phyloP scores from a whole-genome alignment of 148 eudicot genomes.

The Salicornia ramosissima region DNA sequence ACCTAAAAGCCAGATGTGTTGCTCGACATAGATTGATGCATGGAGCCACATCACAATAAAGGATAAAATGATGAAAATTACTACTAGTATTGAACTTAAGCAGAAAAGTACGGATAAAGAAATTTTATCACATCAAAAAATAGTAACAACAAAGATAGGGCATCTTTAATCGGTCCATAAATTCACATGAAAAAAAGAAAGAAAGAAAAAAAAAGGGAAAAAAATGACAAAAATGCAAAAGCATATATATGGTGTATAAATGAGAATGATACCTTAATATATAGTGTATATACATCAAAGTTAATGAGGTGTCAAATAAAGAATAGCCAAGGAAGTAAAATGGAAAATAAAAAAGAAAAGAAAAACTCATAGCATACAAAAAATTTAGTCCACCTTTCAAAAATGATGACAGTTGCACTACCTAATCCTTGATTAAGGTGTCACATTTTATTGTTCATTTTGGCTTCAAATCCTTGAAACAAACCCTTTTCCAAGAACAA shows the following conservation, averaged over 20 bases:
- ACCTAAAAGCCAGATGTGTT: not conserved
- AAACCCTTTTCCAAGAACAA: slow-evolving; percentile 15
- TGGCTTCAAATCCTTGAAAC: slow-evolving; percentile 25
- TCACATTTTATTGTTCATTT: slow-evolving; percentile 22
- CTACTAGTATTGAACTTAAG: too few relatives aligned
- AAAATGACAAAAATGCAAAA: not conserved
- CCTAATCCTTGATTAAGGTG: slow-evolving; percentile 38
- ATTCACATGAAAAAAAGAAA: not conserved
- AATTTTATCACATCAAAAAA: not conserved
- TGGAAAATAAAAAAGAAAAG: not conserved
- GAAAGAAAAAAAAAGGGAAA: not conserved
- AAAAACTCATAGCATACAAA: not conserved
- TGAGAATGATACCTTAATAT: not conserved
- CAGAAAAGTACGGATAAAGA: not conserved
- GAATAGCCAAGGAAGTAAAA: not conserved
- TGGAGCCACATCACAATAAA: too few relatives aligned
- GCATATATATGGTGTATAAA: not conserved
- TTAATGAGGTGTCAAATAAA: slow-evolving; percentile 14
- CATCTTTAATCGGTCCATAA: not conserved
- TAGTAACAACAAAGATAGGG: not conserved
- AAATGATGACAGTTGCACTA: slow-evolving; percentile 33
- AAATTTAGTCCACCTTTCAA: slow-evolving; percentile 22
- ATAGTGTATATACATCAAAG: too few relatives aligned
- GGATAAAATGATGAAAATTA: too few relatives aligned
- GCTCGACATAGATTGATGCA: too few relatives aligned